These are phyloP conservation scores for Tetrahymena elliotti DNA, from an alignment of 73 alveolate species.

Conservation along the genomic window DNA sequence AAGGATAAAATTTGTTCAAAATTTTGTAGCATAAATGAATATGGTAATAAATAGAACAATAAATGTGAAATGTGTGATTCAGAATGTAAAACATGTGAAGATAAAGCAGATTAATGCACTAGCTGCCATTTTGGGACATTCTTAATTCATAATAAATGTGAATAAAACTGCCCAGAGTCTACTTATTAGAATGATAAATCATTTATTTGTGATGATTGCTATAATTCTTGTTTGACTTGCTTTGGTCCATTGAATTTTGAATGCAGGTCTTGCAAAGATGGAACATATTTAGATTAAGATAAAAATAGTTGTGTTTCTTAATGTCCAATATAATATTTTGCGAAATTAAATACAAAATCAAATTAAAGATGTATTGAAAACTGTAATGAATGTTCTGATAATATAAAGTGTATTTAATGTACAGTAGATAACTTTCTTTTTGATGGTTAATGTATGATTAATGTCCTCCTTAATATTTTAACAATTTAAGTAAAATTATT, in stretches of 20 bases:
- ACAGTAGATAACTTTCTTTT: not conserved
- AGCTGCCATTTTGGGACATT: not conserved
- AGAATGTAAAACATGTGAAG: conserved; percentile 1
- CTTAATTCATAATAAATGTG: not conserved
- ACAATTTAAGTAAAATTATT: not conserved
- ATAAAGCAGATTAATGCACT: conserved; percentile 8
- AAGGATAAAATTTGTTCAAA: not conserved
- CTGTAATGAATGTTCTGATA: not conserved
- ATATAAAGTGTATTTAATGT: not conserved
- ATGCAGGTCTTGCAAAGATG: not conserved
- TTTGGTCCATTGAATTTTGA: conserved; percentile 19
- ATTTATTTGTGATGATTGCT: not conserved
- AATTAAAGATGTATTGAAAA: not conserved
- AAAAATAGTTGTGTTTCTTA: not conserved
- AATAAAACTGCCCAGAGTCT: not conserved
- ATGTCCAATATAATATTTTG: not conserved
- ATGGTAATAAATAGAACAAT: not conserved
- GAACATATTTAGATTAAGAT: not conserved
- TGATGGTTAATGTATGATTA: not conserved
- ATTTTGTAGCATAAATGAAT: not conserved
- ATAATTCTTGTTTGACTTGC: conserved; percentile 2
- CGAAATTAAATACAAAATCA: not conserved
- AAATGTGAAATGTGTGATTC: not conserved
- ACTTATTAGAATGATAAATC: not conserved
- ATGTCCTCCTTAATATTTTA: not conserved